Conservation (phyloP, 805 yeast genomes). For the Yarrowia sp. region DNA sequence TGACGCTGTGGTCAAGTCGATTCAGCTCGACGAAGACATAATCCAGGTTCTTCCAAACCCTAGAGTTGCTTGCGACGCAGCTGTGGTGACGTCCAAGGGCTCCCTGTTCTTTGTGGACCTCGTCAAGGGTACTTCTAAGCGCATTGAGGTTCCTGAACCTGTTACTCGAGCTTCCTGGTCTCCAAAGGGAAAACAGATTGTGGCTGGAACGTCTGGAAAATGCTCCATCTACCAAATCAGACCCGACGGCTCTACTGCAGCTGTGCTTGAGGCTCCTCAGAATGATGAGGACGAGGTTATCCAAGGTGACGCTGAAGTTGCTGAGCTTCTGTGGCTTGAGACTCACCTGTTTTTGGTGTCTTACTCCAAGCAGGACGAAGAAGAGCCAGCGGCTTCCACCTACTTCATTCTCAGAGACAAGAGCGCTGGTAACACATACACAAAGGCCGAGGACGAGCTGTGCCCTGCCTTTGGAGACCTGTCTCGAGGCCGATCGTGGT, state of each 20-base stretch:
- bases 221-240: slow-evolving; percentile 43
- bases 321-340: slow-evolving; percentile 43
- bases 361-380: slow-evolving; percentile 41
- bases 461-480: slow-evolving; percentile 49
- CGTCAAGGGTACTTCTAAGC: background rate
- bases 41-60: slow-evolving; percentile 42
- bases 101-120: slow-evolving; percentile 27
- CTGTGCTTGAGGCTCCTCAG: slow-evolving; percentile 40
- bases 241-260: slow-evolving; percentile 40
- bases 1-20: background rate
- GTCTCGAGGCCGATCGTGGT: slow-evolving; percentile 45
- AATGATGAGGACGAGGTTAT: slow-evolving; percentile 15
- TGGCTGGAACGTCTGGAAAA: slow-evolving; percentile 41
- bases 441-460: slow-evolving; percentile 42
- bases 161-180: slow-evolving; percentile 45
- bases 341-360: slow-evolving; percentile 43
- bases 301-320: background rate
- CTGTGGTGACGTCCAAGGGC: slow-evolving; percentile 41
- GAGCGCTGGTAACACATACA: slow-evolving; percentile 1
- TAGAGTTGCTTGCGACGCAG: slow-evolving; percentile 38
- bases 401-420: slow-evolving; percentile 40
- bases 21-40: slow-evolving; percentile 26
- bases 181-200: slow-evolving; percentile 45
- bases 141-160: slow-evolving; percentile 24
- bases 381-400: slow-evolving; percentile 42